These are phyloP conservation scores for Gossypium turneri DNA, from an alignment of 345 rosid species.

Conservation along the genomic window DNA sequence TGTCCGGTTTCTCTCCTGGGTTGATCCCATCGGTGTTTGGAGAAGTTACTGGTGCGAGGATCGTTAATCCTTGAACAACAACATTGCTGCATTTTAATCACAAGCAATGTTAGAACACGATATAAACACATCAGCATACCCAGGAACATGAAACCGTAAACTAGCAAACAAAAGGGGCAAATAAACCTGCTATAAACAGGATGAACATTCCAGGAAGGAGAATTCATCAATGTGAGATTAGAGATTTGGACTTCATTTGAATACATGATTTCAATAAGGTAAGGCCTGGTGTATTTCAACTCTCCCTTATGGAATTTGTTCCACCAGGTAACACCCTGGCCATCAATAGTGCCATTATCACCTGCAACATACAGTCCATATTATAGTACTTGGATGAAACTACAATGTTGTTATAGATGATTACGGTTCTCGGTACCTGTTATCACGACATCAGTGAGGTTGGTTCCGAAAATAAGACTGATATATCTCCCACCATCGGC, in stretches of 20 bases:
- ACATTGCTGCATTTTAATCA: conserved; percentile 45
- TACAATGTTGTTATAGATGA: neutral
- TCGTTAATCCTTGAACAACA: conserved; percentile 58
- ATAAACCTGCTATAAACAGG: conserved; percentile 74
- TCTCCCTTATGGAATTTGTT: conserved; percentile 47
- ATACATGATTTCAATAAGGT: conserved; percentile 65
- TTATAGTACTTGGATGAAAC: neutral
- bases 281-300: conserved; percentile 64
- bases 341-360: conserved; percentile 79
- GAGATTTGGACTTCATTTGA: conserved; percentile 64
- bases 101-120: conserved; percentile 1
- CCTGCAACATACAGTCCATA: conserved; percentile 31
- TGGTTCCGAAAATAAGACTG: conserved; percentile 71
- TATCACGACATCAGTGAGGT: conserved; percentile 83
- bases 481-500: conserved; percentile 53
- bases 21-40: conserved; percentile 95
- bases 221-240: conserved; percentile 62
- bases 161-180: neutral
- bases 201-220: conserved; percentile 91
- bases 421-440: conserved; percentile 44
- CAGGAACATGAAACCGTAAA: neutral
- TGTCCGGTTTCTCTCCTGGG: conserved; percentile 38
- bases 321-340: conserved; percentile 91
- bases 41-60: conserved; percentile 68
- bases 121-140: neutral